Base-by-base conservation (phyloP, 768 basidiomycete genomes). In the Lentinus tigrinus region DNA sequence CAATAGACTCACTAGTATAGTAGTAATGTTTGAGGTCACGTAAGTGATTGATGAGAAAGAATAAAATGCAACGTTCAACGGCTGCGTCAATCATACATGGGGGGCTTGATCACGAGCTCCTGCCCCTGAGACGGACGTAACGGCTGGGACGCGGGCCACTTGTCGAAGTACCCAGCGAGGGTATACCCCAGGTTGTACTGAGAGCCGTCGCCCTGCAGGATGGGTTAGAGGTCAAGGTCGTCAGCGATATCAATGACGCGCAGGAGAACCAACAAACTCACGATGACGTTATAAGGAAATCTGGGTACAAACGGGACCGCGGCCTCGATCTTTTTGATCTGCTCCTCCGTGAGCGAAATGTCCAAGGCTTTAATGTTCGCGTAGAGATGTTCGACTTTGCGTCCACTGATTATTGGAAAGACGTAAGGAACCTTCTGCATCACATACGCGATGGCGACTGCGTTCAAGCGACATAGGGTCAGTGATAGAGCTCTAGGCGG, bases 381-480 rank as follows among this genome's bases (percentile, higher is more conserved):
- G 13, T 47, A 17, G 16, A 68, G 51, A 9, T 66, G 61, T 51
- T 60, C 56, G 47, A 59, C 50, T 42, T 65, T 66, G 21, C 61
- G 49, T n/a, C 58, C 61, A 28, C 57, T 55, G 38, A 63, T 42
- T 36, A 64, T 58, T 1, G 59, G 66, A 58, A 67, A 68, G 3
- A 63, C 64, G 39, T 60, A 63, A 13, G 67, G 67, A 14, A 67
- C 53, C 52, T 72, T 69, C 34, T 65, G 66, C 56, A 72, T 63
- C 26, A 72, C 68, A 39, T 62, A 72, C 47, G 65, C 65, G 38
- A 69, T 67, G 3, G 67, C 67, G n/a, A 67, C 62, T 57, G 24
- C 77, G 17, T 14, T n/a, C 7, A 5, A 16, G 17, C 17, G 13
- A 17, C 11, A 10, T 1, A 19, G 38, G 34, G 44, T 19, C n/a